phyloP scores from a whole-genome alignment of 2,329 filamentous ascomycete species.

The Fusarium sp. region DNA sequence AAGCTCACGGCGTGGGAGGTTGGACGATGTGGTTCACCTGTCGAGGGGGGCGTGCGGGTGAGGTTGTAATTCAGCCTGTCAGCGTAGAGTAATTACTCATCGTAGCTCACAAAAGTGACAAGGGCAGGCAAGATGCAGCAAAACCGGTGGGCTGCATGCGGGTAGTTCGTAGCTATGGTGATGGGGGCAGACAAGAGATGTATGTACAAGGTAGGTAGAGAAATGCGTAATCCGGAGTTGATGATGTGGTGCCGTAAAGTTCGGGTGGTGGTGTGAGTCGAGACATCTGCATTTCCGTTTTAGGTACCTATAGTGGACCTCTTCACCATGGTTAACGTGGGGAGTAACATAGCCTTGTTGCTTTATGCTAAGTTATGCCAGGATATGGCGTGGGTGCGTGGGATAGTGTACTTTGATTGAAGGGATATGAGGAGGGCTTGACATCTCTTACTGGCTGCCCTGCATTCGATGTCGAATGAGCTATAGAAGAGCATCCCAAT shows the following conservation, averaged over 20 bases:
- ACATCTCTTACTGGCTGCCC: slow-evolving; percentile 13
- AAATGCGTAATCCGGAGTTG: slow-evolving; percentile 13
- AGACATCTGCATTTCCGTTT: slow-evolving; percentile 28
- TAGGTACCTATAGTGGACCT: slow-evolving; percentile 33
- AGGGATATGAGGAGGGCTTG: background rate
- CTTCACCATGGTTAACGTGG: slow-evolving; percentile 29
- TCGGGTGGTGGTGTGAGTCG: slow-evolving; percentile 34
- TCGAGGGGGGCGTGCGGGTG: slow-evolving; percentile 37
- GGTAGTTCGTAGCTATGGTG: slow-evolving; percentile 21
- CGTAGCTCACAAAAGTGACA: slow-evolving; percentile 32
- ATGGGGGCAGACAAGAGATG: slow-evolving; percentile 28
- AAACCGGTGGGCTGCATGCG: slow-evolving; percentile 22
- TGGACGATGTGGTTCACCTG: slow-evolving; percentile 34
- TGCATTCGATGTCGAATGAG: slow-evolving; percentile 22
- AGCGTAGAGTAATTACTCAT: slow-evolving; percentile 51
- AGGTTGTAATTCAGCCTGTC: slow-evolving; percentile 45
- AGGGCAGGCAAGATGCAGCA: slow-evolving; percentile 33
- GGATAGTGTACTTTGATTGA: slow-evolving; percentile 31
- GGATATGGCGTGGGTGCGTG: slow-evolving; percentile 30
- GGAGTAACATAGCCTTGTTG: slow-evolving; percentile 31
- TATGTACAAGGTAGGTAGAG: background rate
- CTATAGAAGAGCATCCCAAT: slow-evolving; percentile 11
- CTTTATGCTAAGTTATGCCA: slow-evolving; percentile 12
- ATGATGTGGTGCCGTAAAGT: slow-evolving; percentile 26
- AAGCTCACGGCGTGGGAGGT: slow-evolving; percentile 28